Percentiles rank a stretch among this genome's conserved stretches.
These are phyloP conservation scores for Fusarium subtropicale DNA, from an alignment of 2,329 filamentous ascomycete species.

Conservation along the genomic window DNA sequence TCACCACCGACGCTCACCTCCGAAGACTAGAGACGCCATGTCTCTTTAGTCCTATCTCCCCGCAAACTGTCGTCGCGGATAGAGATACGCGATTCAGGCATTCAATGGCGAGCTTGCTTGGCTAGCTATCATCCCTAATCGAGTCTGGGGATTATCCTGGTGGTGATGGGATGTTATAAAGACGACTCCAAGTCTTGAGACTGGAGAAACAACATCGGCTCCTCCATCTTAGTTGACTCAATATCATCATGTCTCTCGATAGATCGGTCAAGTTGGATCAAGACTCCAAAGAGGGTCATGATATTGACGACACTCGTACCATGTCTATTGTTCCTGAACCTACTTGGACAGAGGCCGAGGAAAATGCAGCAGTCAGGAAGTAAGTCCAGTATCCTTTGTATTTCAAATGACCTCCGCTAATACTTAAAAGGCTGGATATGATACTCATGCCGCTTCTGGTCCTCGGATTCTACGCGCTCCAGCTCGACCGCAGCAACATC, in stretches of 20 bases:
- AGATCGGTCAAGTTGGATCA: neutral
- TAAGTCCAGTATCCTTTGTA: too few species aligned
- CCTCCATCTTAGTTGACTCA: neutral
- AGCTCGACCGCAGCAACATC: slow-evolving; percentile 53
- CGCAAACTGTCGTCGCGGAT: neutral
- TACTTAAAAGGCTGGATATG: slow-evolving; percentile 49
- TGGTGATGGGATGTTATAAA: neutral
- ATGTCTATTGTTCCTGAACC: neutral
- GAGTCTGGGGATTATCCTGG: neutral
- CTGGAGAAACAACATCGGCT: neutral
- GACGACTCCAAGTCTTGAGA: neutral
- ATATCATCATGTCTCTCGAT: neutral
- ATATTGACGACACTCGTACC: neutral
- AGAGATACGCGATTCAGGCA: slow-evolving; percentile 12
- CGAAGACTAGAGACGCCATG: neutral
- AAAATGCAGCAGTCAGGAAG: slow-evolving; percentile 25
- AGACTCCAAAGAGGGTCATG: neutral
- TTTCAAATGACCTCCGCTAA: too few species aligned
- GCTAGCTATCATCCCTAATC: neutral
- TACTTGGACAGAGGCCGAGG: slow-evolving; percentile 28
- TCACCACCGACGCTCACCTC: slow-evolving; percentile 42
- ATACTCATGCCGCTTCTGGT: slow-evolving; percentile 60
- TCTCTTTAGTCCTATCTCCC: neutral
- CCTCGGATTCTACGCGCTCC: slow-evolving; percentile 60
- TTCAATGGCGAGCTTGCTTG: slow-evolving; percentile 9